These are phyloP conservation scores for Leucocoprinus leucothites DNA, from an alignment of 768 basidiomycete species.

Conservation along the genomic window DNA sequence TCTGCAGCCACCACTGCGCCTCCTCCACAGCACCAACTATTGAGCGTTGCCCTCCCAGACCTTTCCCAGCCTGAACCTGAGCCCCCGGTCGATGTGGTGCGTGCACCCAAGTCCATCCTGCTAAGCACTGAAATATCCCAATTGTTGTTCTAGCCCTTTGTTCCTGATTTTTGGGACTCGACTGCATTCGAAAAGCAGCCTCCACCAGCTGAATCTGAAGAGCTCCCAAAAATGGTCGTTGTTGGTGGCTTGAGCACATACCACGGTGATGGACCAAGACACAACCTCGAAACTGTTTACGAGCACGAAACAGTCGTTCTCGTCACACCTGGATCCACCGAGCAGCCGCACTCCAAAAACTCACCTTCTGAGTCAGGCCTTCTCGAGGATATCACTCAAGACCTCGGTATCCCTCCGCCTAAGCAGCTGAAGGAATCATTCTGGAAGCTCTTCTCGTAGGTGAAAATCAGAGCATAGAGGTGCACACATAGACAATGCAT, in stretches of 20 bases:
- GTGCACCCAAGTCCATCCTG: conserved; percentile 28
- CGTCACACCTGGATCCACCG: not conserved
- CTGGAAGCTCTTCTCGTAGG: conserved; percentile 28
- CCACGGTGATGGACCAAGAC: conserved; percentile 34
- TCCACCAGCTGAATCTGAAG: conserved; percentile 19
- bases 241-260: conserved; percentile 38
- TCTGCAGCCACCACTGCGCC: conserved; percentile 30
- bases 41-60: conserved; percentile 58
- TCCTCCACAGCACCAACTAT: conserved; percentile 24
- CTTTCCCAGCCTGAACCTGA: conserved; percentile 39
- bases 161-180: conserved; percentile 45
- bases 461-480: not conserved
- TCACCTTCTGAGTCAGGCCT: conserved; percentile 28
- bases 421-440: conserved; percentile 28
- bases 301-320: conserved; percentile 2
- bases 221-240: conserved; percentile 41
- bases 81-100: conserved; percentile 55
- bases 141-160: conserved; percentile 33
- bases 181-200: conserved; percentile 16
- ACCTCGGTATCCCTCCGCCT: conserved; percentile 39
- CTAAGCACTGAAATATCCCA: not conserved
- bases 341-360: conserved; percentile 8
- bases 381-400: conserved; percentile 43
- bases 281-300: conserved; percentile 22
- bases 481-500: no score